phyloP scores from a whole-genome alignment of 1,284 basidiomycete genomes.

The Ustilago esculenta region DNA sequence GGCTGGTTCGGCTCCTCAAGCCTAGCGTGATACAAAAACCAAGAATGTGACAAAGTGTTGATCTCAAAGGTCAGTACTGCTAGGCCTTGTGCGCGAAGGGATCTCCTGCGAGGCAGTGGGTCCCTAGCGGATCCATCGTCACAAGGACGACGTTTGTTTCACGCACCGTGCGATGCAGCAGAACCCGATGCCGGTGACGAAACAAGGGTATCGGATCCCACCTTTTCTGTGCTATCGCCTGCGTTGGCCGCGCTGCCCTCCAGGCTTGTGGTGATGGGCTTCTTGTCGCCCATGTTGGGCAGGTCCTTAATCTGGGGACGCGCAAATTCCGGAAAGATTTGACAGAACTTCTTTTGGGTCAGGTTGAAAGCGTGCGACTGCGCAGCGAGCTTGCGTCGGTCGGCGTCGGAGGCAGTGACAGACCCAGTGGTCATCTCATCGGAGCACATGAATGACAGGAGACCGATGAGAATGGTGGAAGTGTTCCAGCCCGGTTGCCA shows the following conservation, averaged over 20 bases:
- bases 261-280: slow-evolving; percentile 5
- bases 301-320: slow-evolving; percentile 39
- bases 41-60: too few relatives aligned
- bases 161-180: slow-evolving; percentile 43
- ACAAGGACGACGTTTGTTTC: slow-evolving; percentile 2
- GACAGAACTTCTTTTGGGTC: slow-evolving; percentile 76
- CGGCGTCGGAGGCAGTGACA: slow-evolving; percentile 79
- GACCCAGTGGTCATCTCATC: slow-evolving; percentile 97
- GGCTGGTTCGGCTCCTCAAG: slow-evolving; percentile 15
- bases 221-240: slow-evolving; percentile 23
- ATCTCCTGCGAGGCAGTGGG: slow-evolving; percentile 8
- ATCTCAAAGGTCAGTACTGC: slow-evolving; percentile 3
- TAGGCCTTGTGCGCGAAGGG: background rate
- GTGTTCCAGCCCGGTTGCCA: slow-evolving; percentile 93
- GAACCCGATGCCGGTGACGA: slow-evolving; percentile 36
- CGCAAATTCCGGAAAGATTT: slow-evolving; percentile 62
- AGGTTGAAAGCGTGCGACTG: slow-evolving; percentile 88
- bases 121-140: background rate
- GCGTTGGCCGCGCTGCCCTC: slow-evolving; percentile 2
- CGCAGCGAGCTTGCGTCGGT: slow-evolving; percentile 80
- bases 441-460: slow-evolving; percentile 93
- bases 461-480: slow-evolving; percentile 91
- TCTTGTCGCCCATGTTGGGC: slow-evolving; percentile 64
- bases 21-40: slow-evolving; percentile 1
- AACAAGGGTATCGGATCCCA: slow-evolving; percentile 37